Evolutionary conservation across 768 basidiomycete species (phyloP), one percentile per base, ranked within the genome.

Genomic region (Boletus huronensis): DNA sequence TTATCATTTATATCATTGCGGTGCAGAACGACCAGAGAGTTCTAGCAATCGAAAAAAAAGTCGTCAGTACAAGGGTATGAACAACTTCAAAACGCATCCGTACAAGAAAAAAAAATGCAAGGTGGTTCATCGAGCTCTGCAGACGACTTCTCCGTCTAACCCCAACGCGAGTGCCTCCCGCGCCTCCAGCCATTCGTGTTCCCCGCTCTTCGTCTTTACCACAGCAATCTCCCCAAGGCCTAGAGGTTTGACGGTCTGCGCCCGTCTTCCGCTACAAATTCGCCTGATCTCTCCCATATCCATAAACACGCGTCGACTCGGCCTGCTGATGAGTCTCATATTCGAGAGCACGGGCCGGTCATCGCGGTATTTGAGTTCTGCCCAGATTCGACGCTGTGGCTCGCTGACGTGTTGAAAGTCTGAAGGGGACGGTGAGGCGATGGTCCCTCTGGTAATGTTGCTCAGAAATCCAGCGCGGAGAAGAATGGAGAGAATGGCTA

Each of bases 171-270:
- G 70, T 6, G 96, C 96, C 71, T 99, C 95, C 70, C 95, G 78
- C 6, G 93, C 95, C 70, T 99, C 96, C 63, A 97, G 60, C 85
- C 90, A 98, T 66, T 88, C 85, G 57, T 88, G 75, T 66, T 88
- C 84, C 73, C 74, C 82, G 63, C 77, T 79, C 60, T 77, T 78
- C 47, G 88, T 93, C 71, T 76, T 80, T 17, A 99, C 83, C 10
- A 98, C 82, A 21, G 90, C 89, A 59, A 98, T 83, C 75, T 99
- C 97, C 17, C 97, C 95, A 79, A 98, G 82, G 0, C 88, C 87
- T 50, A 98, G 75, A 0, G 95, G 93, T 55, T 83, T 83, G 13
- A 97, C 80, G 10, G 82, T 85, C 67, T 90, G 84, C 8, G 87
- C 90, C 53, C 93, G 76, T 52, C 90, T 73, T 6, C 97, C 97